Evolutionary conservation across 2,329 filamentous ascomycete species (phyloP), one percentile per base, ranked within the genome.

Genomic region (Curvularia hawaiiensis): DNA sequence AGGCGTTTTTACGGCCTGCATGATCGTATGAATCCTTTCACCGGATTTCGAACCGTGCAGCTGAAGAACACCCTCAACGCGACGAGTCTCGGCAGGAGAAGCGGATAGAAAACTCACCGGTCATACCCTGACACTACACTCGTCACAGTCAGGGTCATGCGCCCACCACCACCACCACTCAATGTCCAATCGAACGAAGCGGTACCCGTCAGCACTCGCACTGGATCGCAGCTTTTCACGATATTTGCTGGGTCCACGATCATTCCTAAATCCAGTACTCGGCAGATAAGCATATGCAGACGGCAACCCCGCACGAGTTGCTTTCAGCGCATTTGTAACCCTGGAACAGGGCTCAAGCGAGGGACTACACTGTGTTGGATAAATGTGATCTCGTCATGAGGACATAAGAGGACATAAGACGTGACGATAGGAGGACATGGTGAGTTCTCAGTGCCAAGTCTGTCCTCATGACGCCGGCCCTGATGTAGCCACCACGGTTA

Each of bases 1-100:
- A 52, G 11, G 40, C 41, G 47, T 48, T 16, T 43, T 43, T 49
- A 26, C 43, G 50, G 20, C 50, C 28, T 61, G 59, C 59, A 61
- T 48, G 35, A 49, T 61, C 46, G 52, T 52, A 33, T 26, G 48
- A 31, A 45, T 33, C 26, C 18, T 18, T 41, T 61, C 53, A 61
- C 59, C 59, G 59, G 59, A 61, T 30, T n/a, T 24, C 49, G 14
- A 54, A 47, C 50, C 53, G 52, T 52, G 59, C 49, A 47, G 24
- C 22, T 18, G 38, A 30, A 52, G 41, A 39, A 53, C 11, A 41
- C 48, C 31, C 35, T 43, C 56, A 35, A 52, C 18, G 40, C 56
- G 35, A 49, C 20, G 22, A 38, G 30, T 47, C 28, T 50, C 24
- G 48, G 49, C 40, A 38, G 30, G 41, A 35, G 45, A 43, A 33